Evolutionary conservation across 1,284 basidiomycete species (phyloP).

Genomic region (Naganishia albida): DNA sequence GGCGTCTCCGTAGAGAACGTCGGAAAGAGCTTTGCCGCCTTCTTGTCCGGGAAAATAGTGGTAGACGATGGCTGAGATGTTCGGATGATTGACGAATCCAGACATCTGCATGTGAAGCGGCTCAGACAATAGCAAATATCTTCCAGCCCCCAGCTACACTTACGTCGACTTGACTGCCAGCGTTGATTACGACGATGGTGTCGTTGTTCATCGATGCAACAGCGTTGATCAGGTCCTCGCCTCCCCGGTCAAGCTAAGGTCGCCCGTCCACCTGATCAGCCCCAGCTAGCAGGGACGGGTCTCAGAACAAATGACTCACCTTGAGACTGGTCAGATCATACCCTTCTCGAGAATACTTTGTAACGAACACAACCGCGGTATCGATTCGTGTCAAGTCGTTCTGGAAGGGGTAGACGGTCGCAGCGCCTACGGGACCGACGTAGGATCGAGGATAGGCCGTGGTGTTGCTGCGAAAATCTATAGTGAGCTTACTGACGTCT

Average conservation of each 20-base stretch:
- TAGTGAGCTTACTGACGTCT: no score
- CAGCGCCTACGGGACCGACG: background rate
- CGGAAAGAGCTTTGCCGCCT: constrained; percentile 71
- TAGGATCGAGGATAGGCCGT: constrained; percentile 17
- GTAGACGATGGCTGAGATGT: constrained; percentile 62
- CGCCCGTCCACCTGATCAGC: no score
- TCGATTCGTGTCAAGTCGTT: constrained; percentile 8
- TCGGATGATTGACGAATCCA: constrained; percentile 61
- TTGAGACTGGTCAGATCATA: constrained; percentile 24
- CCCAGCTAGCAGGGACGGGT: no score
- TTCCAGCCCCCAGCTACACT: constrained; percentile 51
- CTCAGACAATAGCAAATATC: background rate
- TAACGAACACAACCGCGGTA: constrained; percentile 19
- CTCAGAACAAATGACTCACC: background rate
- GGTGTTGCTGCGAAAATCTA: constrained; percentile 1
- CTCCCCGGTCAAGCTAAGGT: constrained; percentile 18
- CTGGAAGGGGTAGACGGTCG: constrained; percentile 22
- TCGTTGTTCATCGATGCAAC: constrained; percentile 71
- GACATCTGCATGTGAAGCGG: constrained; percentile 57
- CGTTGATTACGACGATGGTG: constrained; percentile 78
- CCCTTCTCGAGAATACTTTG: constrained; percentile 24
- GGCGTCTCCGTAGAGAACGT: constrained; percentile 59
- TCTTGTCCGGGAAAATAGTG: constrained; percentile 62
- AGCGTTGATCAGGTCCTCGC: constrained; percentile 67
- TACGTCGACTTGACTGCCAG: constrained; percentile 70